Evolutionary conservation across 208 protist species (phyloP).

Genomic region (Novymonas esmeraldas): DNA sequence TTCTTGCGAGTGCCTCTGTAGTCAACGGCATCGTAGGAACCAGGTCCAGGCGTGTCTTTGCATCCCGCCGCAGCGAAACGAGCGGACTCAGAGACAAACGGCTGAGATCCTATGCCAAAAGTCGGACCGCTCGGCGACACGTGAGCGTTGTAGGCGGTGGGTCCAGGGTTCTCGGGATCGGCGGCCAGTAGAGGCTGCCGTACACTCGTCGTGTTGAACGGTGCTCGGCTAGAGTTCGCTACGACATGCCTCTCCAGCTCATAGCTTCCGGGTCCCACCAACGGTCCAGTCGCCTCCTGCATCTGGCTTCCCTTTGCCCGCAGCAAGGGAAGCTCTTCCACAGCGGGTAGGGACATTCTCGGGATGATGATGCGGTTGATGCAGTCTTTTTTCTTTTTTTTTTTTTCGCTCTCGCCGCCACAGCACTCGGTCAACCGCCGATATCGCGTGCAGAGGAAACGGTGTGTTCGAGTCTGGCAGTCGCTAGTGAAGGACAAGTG

Average conservation of each 20-base stretch:
- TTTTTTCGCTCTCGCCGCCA: too few relatives aligned
- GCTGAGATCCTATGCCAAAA: slow-evolving; percentile 43
- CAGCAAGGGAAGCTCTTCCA: slow-evolving; percentile 80
- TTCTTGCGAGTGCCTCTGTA: slow-evolving; percentile 35
- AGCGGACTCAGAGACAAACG: slow-evolving; percentile 66
- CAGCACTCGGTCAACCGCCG: too few relatives aligned
- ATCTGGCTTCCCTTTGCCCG: slow-evolving; percentile 60
- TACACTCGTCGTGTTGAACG: slow-evolving; percentile 72
- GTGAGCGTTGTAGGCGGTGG: slow-evolving; percentile 55
- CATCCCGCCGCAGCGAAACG: slow-evolving; percentile 45
- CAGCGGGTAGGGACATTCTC: slow-evolving; percentile 22
- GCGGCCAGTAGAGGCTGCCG: slow-evolving; percentile 36
- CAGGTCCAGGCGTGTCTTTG: slow-evolving; percentile 64
- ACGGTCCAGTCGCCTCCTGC: slow-evolving; percentile 44
- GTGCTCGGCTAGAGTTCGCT: slow-evolving; percentile 52
- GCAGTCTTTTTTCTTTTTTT: neutral
- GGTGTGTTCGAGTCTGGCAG: too few relatives aligned
- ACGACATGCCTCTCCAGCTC: slow-evolving; percentile 36
- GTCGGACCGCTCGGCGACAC: neutral
- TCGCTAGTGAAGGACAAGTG: too few relatives aligned
- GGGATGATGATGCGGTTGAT: too few relatives aligned
- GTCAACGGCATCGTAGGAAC: slow-evolving; percentile 49
- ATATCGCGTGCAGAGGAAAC: too few relatives aligned
- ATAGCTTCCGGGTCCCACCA: slow-evolving; percentile 79
- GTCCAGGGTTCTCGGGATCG: slow-evolving; percentile 58